Conservation (phyloP, 2,329 filamentous ascomycete genomes). For the Metarhizium guizhouense region DNA sequence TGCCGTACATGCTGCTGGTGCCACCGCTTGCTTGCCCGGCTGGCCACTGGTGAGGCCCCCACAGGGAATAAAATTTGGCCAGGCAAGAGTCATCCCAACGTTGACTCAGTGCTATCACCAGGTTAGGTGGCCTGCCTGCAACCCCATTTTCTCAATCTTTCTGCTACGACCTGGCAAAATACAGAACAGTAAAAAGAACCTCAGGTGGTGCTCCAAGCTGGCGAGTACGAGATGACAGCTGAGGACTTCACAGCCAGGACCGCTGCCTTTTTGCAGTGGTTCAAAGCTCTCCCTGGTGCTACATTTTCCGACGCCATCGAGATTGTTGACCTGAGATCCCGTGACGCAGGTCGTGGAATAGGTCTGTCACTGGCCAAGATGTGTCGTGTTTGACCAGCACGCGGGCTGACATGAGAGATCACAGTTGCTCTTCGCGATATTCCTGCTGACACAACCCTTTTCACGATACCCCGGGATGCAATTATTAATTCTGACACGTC, state of each 20-base stretch:
- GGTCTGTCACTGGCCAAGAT: constrained; percentile 25
- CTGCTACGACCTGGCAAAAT: no score
- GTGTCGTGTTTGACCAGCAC: not conserved
- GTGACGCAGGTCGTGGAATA: constrained; percentile 46
- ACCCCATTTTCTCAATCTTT: no score
- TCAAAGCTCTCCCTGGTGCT: constrained; percentile 40
- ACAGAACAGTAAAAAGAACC: no score
- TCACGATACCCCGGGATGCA: constrained; percentile 63
- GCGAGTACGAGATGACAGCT: constrained; percentile 2
- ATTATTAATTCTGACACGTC: constrained; percentile 71
- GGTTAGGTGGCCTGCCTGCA: no score
- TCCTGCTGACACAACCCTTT: constrained; percentile 64
- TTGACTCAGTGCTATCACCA: no score
- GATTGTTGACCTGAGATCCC: constrained; percentile 42
- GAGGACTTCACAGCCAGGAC: constrained; percentile 34
- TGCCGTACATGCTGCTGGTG: no score
- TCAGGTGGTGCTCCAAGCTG: not conserved
- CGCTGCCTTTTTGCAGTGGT: constrained; percentile 43
- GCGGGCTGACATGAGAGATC: not conserved
- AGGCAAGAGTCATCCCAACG: no score
- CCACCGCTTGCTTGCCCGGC: no score
- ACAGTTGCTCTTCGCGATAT: constrained; percentile 65
- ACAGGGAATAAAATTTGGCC: no score
- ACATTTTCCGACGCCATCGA: constrained; percentile 44
- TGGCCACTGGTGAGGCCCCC: no score